phyloP scores from a whole-genome alignment of 768 basidiomycete genomes.

The Suillus subaureus region DNA sequence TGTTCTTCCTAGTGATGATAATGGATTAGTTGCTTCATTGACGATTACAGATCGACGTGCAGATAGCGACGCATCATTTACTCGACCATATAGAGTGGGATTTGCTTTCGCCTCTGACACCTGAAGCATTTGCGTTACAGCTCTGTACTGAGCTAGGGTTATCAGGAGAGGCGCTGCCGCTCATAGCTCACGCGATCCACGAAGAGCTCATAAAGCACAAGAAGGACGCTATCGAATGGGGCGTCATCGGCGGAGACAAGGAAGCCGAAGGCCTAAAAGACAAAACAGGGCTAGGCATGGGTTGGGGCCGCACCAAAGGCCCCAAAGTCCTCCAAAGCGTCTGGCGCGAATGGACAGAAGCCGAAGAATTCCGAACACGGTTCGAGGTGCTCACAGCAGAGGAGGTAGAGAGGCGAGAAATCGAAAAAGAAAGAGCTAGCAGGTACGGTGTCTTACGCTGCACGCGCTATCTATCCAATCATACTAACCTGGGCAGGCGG shows the following conservation, averaged over 20 bases:
- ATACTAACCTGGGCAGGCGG: conserved; percentile 41
- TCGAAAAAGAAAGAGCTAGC: conserved; percentile 84
- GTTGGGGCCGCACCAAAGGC: conserved; percentile 76
- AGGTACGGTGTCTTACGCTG: conserved; percentile 41
- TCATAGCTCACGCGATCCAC: conserved; percentile 91
- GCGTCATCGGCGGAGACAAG: conserved; percentile 71
- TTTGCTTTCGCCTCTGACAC: conserved; percentile 88
- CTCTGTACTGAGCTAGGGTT: conserved; percentile 89
- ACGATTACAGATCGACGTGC: conserved; percentile 83
- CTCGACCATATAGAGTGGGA: conserved; percentile 99
- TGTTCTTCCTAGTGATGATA: conserved; percentile 17
- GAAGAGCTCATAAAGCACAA: conserved; percentile 96
- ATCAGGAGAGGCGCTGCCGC: conserved; percentile 82
- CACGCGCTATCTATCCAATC: background rate
- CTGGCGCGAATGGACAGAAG: conserved; percentile 95
- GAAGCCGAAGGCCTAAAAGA: conserved; percentile 69
- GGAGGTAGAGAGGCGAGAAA: conserved; percentile 89
- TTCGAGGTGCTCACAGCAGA: conserved; percentile 87
- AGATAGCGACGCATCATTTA: conserved; percentile 89
- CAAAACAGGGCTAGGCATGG: conserved; percentile 79
- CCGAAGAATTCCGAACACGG: conserved; percentile 85
- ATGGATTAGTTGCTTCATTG: conserved; percentile 13
- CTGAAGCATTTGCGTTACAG: conserved; percentile 77
- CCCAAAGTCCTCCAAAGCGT: conserved; percentile 83
- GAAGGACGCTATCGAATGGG: conserved; percentile 93